These are phyloP conservation scores for Yamadazyma philogaea DNA, from an alignment of 805 yeast species.

Conservation along the genomic window DNA sequence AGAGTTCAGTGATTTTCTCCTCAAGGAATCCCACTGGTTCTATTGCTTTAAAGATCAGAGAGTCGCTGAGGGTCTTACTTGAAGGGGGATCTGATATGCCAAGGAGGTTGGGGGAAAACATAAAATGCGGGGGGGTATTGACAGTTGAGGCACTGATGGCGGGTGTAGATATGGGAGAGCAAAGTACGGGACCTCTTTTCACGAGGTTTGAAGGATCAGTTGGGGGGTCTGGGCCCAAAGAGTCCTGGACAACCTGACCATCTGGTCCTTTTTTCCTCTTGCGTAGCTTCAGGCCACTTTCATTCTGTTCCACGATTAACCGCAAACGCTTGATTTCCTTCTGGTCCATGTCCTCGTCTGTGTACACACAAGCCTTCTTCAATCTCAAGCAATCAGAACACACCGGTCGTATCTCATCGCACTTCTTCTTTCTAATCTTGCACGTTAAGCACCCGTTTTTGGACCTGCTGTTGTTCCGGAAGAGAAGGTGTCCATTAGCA, in stretches of 20 bases:
- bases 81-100: not conserved
- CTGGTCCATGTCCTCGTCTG: constrained; percentile 43
- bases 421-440: constrained; percentile 60
- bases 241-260: not conserved
- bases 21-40: not conserved
- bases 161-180: too few relatives aligned
- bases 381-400: constrained; percentile 51
- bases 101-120: not conserved
- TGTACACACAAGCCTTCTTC: constrained; percentile 47
- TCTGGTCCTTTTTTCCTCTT: constrained; percentile 1
- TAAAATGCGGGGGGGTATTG: not conserved
- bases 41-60: not conserved
- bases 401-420: constrained; percentile 48
- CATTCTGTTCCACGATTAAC: constrained; percentile 37
- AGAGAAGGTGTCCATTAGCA: not conserved
- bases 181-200: too few relatives aligned
- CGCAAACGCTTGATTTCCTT: constrained; percentile 35
- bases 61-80: not conserved
- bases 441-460: constrained; percentile 68
- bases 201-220: not conserved
- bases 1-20: too few relatives aligned
- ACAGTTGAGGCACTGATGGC: not conserved
- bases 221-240: not conserved
- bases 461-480: constrained; percentile 21
- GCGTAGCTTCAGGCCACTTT: constrained; percentile 4